A percentile compares a stretch with the other conserved stretches of the same genome.
Evolutionary conservation across 1,284 basidiomycete species (phyloP).

Genomic region (Macrocystidia cucumis): DNA sequence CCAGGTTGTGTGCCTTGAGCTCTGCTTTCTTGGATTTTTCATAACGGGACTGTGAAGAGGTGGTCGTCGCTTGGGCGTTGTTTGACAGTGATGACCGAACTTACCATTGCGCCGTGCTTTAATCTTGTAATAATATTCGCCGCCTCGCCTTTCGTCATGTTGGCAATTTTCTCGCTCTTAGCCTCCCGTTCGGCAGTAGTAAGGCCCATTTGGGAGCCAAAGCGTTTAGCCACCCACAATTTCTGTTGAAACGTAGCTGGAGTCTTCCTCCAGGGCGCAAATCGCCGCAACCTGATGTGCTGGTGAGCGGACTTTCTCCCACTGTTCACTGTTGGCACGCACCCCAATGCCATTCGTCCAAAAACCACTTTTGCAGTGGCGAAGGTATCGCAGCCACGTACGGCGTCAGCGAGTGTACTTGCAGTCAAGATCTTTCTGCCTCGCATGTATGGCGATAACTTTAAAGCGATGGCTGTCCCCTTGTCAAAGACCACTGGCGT

Average conservation of each 20-base stretch:
- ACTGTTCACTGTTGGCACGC: too few species aligned
- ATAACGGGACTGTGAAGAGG: slow-evolving; percentile 44
- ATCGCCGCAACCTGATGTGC: slow-evolving; percentile 50
- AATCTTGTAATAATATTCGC: slow-evolving; percentile 71
- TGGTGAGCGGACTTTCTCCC: too few species aligned
- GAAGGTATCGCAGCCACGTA: slow-evolving; percentile 67
- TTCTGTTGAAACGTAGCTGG: slow-evolving; percentile 67
- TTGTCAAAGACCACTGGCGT: slow-evolving; percentile 44
- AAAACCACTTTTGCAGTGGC: slow-evolving; percentile 43
- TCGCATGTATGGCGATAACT: slow-evolving; percentile 47
- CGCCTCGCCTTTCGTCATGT: slow-evolving; percentile 71
- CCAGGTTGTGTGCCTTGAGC: slow-evolving; percentile 24
- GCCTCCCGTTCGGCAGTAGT: slow-evolving; percentile 7
- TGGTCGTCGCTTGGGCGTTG: slow-evolving; percentile 2
- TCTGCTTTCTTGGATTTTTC: slow-evolving; percentile 41
- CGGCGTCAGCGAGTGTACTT: slow-evolving; percentile 42
- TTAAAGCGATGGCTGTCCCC: slow-evolving; percentile 34
- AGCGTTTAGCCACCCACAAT: slow-evolving; percentile 52
- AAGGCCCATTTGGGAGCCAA: slow-evolving; percentile 26
- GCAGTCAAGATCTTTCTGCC: slow-evolving; percentile 50
- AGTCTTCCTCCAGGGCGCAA: slow-evolving; percentile 66
- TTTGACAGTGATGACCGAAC: slow-evolving; percentile 9
- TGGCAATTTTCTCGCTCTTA: slow-evolving; percentile 24
- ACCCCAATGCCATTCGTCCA: slow-evolving; percentile 42
- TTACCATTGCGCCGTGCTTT: slow-evolving; percentile 70